Base-by-base conservation (phyloP, 169 alveolate species). In the Eimeria maxima region DNA sequence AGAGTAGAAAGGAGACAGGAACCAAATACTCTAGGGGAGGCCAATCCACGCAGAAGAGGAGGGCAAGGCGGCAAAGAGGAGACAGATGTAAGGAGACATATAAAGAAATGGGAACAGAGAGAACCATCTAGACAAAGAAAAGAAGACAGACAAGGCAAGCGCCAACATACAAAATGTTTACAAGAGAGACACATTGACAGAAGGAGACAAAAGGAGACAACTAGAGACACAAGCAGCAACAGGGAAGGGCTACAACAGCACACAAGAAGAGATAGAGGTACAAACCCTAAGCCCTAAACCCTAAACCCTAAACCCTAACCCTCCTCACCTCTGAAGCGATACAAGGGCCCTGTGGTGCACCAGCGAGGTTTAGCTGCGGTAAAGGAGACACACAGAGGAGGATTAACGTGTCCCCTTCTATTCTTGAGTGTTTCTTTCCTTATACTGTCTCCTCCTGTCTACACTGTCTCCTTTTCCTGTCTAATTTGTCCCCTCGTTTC, bases 311-410 rank as follows among this genome's bases (percentile, higher is more conserved):
- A 53, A 53, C 60, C 60, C 60, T 53, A 53, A 53, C 0, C 18
- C 24, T 10, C 65, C 29, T 18, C 65, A 78, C 89, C 89, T 78
- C 89, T 24, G 89, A 78, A 57, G 89, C 89, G 42, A 78, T 65
- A 20, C 89, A 78, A 29, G 89, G 89, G 89, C 89, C 65, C 45
- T 78, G 89, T 0, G 89, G 33, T 16, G 89, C 89, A 13, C 89
- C 89, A 18, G 89, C 65, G 89, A 78, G 89, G 65, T 78, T 78
- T 7, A 78, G 89, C 89, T 78, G 89, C 11, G 42, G 74, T n/a
- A n/a, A 20, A 65, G 84, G 84, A 73, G 84, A 73, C 84, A 73
- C 44, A 18, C 1, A 42, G 22, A 44, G 10, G 42, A n/a, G 1
- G 4, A 0, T 53, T 53, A 53, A 53, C 16, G 60, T 14, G 29